These are phyloP conservation scores for Mangifera indica DNA, from an alignment of 345 rosid species.

Conservation along the genomic window DNA sequence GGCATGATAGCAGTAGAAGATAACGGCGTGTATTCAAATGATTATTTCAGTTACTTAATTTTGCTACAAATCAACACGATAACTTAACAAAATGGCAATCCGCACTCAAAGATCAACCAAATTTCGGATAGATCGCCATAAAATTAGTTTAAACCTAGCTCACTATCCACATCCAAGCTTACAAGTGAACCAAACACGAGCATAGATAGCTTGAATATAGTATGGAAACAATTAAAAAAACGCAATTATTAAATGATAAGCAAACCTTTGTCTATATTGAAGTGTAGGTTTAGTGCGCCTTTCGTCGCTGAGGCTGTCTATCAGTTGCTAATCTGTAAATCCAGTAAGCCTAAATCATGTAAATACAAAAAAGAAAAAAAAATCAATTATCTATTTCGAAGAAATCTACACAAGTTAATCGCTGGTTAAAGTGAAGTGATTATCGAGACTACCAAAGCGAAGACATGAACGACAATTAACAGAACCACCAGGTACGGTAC, in stretches of 20 bases:
- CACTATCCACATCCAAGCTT: neutral
- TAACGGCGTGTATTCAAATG: neutral
- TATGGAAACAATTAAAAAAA: too few relatives aligned
- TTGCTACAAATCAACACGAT: neutral
- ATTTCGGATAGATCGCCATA: neutral
- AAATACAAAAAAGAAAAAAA: neutral
- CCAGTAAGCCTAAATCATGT: conserved; percentile 60
- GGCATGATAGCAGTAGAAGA: too few relatives aligned
- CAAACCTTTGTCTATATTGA: conserved; percentile 13
- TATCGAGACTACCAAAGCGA: conserved; percentile 55
- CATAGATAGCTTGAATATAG: too few relatives aligned
- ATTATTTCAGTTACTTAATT: neutral
- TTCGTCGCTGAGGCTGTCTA: conserved; percentile 70
- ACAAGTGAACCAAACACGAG: neutral
- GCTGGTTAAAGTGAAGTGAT: neutral
- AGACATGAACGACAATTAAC: conserved; percentile 74
- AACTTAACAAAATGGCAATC: conserved; percentile 4
- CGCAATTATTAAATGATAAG: neutral
- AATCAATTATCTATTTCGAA: neutral
- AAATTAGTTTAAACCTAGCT: neutral
- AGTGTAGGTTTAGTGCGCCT: conserved; percentile 65
- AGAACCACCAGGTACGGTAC: conserved; percentile 60
- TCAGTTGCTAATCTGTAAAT: conserved; percentile 75
- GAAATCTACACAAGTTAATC: neutral
- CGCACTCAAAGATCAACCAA: neutral